Percentiles rank a stretch among this genome's conserved stretches.
Conservation (phyloP, 1,284 basidiomycete species). For the Fomitopsis schrenkii region DNA sequence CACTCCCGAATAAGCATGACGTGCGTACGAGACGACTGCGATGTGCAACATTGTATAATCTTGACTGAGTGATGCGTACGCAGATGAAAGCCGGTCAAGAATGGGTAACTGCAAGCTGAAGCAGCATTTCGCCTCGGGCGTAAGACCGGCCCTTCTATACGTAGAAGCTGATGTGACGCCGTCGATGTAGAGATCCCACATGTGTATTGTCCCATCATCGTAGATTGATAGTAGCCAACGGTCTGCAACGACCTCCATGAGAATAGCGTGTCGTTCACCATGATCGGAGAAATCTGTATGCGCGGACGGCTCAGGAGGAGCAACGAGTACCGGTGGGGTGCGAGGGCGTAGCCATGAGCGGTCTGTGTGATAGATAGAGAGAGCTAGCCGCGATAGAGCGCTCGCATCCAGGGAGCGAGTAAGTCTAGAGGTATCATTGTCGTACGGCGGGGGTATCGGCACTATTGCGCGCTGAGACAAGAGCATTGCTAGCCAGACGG, state of each 20-base stretch:
- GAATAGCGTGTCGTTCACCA: conserved; percentile 17
- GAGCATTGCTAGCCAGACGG: conserved; percentile 19
- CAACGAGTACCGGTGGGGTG: not conserved
- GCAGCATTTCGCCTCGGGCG: not conserved
- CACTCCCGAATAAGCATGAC: not conserved
- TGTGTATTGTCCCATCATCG: conserved; percentile 21
- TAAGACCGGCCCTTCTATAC: not conserved
- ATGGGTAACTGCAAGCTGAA: conserved; percentile 1
- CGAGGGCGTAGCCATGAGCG: conserved; percentile 16
- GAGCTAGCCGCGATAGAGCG: conserved; percentile 13
- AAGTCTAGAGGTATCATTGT: not conserved
- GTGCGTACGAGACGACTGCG: conserved; percentile 13
- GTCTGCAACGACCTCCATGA: conserved; percentile 20
- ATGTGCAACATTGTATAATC: conserved; percentile 12
- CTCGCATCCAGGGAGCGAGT: conserved; percentile 4
- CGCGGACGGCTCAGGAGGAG: not conserved
- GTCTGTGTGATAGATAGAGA: conserved; percentile 11
- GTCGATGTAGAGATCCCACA: conserved; percentile 24
- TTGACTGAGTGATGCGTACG: conserved; percentile 24
- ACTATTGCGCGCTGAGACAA: conserved; percentile 6
- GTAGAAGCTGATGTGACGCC: conserved; percentile 10
- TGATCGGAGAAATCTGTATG: not conserved
- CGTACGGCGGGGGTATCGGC: conserved; percentile 13
- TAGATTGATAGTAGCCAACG: conserved; percentile 25
- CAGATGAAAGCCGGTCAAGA: conserved; percentile 23